Base-by-base conservation (phyloP, 2,329 filamentous ascomycete genomes). In the Verticillium dahliae region DNA sequence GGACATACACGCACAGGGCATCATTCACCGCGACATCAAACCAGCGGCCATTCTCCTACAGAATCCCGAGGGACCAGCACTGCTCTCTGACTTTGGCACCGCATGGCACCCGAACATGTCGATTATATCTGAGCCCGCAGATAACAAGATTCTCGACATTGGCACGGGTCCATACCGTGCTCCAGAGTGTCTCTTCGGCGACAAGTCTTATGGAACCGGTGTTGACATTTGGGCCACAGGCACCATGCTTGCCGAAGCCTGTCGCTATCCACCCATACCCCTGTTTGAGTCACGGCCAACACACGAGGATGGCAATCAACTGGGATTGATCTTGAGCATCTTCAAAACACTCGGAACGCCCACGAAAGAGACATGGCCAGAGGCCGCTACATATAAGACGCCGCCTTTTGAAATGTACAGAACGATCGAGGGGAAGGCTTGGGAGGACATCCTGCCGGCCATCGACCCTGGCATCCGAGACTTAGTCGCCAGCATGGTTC, bases 11-110 rank as follows among this genome's bases (percentile, higher is more conserved):
- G 67, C 73, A 7, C 76, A 85, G 31, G 89, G 86, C 7, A 92
- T 99, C 62, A 89, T 99, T 60, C 95, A 99, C 73, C 88, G 95
- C 61, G 95, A 99, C 71, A 79, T 99, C 71, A 99, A 99, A 71
- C 95, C 95, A 0, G 92, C 92, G 0, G 96, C 97, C 60, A 83
- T 99, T 39, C 80, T 97, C 9, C 81, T 97, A 56, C 78, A 82
- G 52, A 85, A 88, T 0, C 77, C 83, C 0, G 78, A 82, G 6
- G 90, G 90, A 0, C 90, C 91, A 4, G 91, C 90, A 3, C 90
- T 88, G 67, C 81, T 99, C 2, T 87, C 91, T 39, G 95, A 99
- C 73, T 98, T 99, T 76, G 94, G 95, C 58, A 96, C 95, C 45
- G 86, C 93, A 9, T 97, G 92, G 92, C 86, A 89, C 66, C 84